A percentile compares a stretch with the other conserved stretches of the same genome.
Conservation (phyloP, 2,329 filamentous ascomycete genomes). For the Talaromyces sp. region DNA sequence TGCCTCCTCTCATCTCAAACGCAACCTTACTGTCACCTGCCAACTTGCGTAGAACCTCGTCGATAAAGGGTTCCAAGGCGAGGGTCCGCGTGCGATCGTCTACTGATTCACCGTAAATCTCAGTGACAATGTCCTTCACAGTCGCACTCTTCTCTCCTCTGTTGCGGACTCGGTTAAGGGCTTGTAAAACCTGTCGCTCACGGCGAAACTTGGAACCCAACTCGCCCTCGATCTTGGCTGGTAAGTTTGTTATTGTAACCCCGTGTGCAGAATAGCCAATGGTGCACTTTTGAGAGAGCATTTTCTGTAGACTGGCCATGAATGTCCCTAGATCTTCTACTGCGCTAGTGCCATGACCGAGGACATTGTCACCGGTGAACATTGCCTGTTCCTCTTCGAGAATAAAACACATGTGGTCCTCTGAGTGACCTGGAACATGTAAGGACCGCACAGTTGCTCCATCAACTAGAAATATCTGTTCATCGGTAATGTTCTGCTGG, state of each 20-base stretch:
- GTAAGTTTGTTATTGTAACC: conserved; percentile 31
- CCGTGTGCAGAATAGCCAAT: conserved; percentile 46
- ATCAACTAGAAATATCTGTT: conserved; percentile 32
- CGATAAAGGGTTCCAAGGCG: conserved; percentile 41
- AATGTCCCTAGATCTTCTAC: conserved; percentile 36
- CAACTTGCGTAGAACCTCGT: conserved; percentile 40
- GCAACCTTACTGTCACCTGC: conserved; percentile 40
- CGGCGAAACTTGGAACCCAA: conserved; percentile 34
- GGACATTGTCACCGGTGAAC: conserved; percentile 75
- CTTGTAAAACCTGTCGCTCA: conserved; percentile 35
- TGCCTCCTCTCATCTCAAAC: conserved; percentile 31
- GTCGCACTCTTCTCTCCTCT: conserved; percentile 26
- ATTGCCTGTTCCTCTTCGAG: conserved; percentile 67
- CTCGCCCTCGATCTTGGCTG: conserved; percentile 33
- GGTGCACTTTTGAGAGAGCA: conserved; percentile 30
- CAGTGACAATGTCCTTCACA: conserved; percentile 38
- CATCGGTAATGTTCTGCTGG: conserved; percentile 31
- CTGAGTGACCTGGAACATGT: conserved; percentile 62
- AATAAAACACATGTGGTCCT: conserved; percentile 70
- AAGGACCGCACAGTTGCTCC: conserved; percentile 37
- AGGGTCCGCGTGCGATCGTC: conserved; percentile 27
- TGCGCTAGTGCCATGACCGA: conserved; percentile 52
- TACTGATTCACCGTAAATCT: conserved; percentile 35
- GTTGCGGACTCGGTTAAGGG: conserved; percentile 20
- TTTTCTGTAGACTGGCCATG: conserved; percentile 29